Evolutionary conservation across 1,139 yeast genomes (phyloP).

Genomic region (Kodamaea anthophila): DNA sequence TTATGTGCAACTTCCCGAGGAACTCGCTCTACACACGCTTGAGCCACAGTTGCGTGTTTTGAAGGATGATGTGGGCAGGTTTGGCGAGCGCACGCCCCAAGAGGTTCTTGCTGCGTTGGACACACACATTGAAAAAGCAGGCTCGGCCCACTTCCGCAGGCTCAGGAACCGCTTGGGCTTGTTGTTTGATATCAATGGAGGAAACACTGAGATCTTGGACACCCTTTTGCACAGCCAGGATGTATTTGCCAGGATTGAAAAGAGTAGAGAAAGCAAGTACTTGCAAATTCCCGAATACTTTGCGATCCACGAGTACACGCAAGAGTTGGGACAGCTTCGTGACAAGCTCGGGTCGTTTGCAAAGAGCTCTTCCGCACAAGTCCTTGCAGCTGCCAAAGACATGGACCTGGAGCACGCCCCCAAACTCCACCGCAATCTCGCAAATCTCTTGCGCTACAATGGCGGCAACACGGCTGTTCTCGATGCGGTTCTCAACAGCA

Average conservation of each 20-base stretch:
- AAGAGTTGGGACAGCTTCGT: slow-evolving; percentile 27
- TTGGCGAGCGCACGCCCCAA: slow-evolving; percentile 8
- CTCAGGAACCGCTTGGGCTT: slow-evolving; percentile 13
- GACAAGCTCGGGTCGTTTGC: slow-evolving; percentile 15
- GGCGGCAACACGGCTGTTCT: slow-evolving; percentile 27
- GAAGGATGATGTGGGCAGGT: slow-evolving; percentile 10
- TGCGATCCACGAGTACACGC: slow-evolving; percentile 27
- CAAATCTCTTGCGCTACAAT: slow-evolving; percentile 29
- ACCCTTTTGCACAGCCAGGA: slow-evolving; percentile 14
- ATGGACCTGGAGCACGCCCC: too few relatives aligned
- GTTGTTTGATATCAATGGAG: slow-evolving; percentile 17
- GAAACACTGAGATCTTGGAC: slow-evolving; percentile 16
- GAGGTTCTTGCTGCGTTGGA: slow-evolving; percentile 16
- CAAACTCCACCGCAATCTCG: slow-evolving; percentile 28
- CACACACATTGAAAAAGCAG: slow-evolving; percentile 3
- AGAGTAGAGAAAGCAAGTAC: slow-evolving; percentile 6
- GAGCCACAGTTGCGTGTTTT: slow-evolving; percentile 12
- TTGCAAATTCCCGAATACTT: slow-evolving; percentile 34
- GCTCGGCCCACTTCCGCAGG: slow-evolving; percentile 5
- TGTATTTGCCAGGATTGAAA: slow-evolving; percentile 14
- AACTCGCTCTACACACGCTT: slow-evolving; percentile 16
- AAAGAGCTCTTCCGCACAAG: too few relatives aligned
- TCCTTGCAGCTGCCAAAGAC: too few relatives aligned
- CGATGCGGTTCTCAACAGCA: slow-evolving; percentile 30
- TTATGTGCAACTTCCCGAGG: slow-evolving; percentile 21